A percentile compares a stretch with the other conserved stretches of the same genome.
Evolutionary conservation across 345 rosid species (phyloP).

Genomic region (Hirschfeldia incana): DNA sequence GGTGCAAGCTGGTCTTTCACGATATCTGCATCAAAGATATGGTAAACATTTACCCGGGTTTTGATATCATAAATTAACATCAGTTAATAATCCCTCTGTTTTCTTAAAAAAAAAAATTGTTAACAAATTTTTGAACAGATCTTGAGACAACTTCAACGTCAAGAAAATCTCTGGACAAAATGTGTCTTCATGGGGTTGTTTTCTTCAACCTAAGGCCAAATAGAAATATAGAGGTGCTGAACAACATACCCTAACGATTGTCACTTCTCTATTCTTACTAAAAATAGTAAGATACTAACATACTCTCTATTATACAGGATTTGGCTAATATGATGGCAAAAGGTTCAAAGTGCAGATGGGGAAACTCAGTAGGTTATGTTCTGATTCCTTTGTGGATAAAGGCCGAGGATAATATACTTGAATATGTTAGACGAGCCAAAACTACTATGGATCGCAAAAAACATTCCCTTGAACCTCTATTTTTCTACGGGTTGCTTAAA

Average conservation of each 20-base stretch:
- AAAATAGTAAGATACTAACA: neutral
- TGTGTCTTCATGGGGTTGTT: neutral
- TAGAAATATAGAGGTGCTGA: neutral
- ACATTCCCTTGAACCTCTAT: constrained; percentile 52
- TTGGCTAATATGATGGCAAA: constrained; percentile 48
- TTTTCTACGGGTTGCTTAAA: constrained; percentile 33
- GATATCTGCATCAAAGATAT: neutral
- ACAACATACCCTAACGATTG: constrained; percentile 46
- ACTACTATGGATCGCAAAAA: constrained; percentile 50
- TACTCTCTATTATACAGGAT: constrained; percentile 4
- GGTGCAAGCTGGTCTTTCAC: neutral
- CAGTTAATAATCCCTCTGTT: no score
- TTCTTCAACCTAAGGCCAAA: neutral
- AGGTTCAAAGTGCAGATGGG: constrained; percentile 47
- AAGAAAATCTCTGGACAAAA: neutral
- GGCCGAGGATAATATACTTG: constrained; percentile 41
- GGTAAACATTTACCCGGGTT: neutral
- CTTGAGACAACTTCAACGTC: neutral
- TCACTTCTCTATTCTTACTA: neutral
- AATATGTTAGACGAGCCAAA: constrained; percentile 47
- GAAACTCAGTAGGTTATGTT: constrained; percentile 51
- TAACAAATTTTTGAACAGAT: neutral
- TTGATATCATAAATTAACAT: neutral
- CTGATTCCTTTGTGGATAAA: constrained; percentile 46
- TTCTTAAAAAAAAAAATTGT: no score